Percentiles rank a stretch among this genome's conserved stretches.
Evolutionary conservation across 257 asterid genomes (phyloP).

Genomic region (Nicotiana paniculata): DNA sequence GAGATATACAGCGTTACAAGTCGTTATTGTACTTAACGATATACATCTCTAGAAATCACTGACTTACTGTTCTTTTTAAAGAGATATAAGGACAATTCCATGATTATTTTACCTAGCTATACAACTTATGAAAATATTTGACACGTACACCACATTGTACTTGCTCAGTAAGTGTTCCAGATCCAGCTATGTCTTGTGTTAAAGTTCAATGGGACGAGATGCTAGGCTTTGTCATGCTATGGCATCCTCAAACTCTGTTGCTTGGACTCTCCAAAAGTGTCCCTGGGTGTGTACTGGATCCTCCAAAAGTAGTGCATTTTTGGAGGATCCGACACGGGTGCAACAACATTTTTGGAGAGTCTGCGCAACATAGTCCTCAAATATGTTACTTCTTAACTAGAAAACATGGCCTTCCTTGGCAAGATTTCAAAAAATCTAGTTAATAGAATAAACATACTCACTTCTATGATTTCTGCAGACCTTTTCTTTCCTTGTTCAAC

Average conservation of each 20-base stretch:
- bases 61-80: neutral
- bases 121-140: neutral
- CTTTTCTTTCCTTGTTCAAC: neutral
- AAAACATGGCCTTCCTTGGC: neutral
- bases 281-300: too few species aligned
- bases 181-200: conserved; percentile 1
- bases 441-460: neutral
- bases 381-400: neutral
- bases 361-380: neutral
- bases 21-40: neutral
- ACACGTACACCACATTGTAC: neutral
- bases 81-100: neutral
- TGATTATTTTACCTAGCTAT: neutral
- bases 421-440: neutral
- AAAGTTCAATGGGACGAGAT: neutral
- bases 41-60: neutral
- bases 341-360: too few species aligned
- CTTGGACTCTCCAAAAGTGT: too few species aligned
- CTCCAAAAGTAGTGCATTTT: too few species aligned
- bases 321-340: too few species aligned
- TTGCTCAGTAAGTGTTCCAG: neutral
- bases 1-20: neutral
- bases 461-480: neutral
- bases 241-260: neutral
- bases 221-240: neutral